phyloP scores from a whole-genome alignment of 768 basidiomycete genomes.

The Leccinum barrowsii region DNA sequence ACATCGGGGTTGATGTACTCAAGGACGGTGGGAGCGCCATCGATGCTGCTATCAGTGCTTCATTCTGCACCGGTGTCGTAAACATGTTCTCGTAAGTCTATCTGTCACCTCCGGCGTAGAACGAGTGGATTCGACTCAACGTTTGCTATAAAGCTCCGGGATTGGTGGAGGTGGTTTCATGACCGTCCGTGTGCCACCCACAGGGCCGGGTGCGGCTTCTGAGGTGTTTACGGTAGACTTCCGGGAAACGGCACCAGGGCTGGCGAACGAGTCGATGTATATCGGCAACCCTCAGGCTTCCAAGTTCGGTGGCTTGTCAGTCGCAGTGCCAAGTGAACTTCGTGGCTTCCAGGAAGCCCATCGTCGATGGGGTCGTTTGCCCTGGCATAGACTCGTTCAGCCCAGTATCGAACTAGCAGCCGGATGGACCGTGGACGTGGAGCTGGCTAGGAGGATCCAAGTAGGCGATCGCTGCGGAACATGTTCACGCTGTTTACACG shows the following conservation, averaged over 20 bases:
- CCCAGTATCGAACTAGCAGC: constrained; percentile 72
- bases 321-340: constrained; percentile 91
- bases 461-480: constrained; percentile 36
- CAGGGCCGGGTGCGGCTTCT: constrained; percentile 39
- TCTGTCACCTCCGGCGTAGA: neutral
- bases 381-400: constrained; percentile 75
- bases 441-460: constrained; percentile 70
- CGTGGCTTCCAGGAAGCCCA: constrained; percentile 84
- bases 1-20: constrained; percentile 74
- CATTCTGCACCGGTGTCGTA: constrained; percentile 76
- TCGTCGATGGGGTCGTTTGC: constrained; percentile 72
- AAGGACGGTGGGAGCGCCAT: constrained; percentile 88
- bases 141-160: constrained; percentile 49
- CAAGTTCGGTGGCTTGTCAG: constrained; percentile 72
- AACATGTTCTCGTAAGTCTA: constrained; percentile 84
- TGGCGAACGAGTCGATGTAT: constrained; percentile 79
- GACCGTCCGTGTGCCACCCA: constrained; percentile 72
- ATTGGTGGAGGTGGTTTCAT: constrained; percentile 90
- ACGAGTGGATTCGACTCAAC: neutral
- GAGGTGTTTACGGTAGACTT: constrained; percentile 79
- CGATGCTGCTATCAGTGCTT: constrained; percentile 78
- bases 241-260: constrained; percentile 78
- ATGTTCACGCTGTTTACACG: neutral
- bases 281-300: constrained; percentile 48
- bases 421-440: constrained; percentile 76